Evolutionary conservation across 306 rosid genomes (phyloP), one percentile per base, ranked within the genome.

Genomic region (Sechiopsis laciniata): DNA sequence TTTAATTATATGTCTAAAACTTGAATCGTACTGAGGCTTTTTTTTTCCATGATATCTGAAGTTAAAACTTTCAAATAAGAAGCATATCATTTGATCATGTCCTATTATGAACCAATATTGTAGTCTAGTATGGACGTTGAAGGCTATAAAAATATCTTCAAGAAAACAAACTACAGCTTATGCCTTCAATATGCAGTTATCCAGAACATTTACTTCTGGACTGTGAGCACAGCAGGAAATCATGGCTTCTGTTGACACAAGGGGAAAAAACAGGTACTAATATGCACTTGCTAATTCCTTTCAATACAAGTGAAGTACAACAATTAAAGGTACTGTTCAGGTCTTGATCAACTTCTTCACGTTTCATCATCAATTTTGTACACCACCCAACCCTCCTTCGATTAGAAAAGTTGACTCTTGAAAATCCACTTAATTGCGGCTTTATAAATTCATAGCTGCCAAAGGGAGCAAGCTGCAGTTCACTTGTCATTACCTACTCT

Each of bases 1-100:
- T 68, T 46, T 68, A 35, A 55, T 46, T 46, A 68, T 40, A 65
- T 26, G 32, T 66, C 29, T 6, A n/a, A 35, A 35, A 66, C 55
- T 45, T 66, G 54, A 37, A 10, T n/a, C n/a, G 16, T n/a, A 37
- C 71, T 15, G 21, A 66, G 72, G 32, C 2, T 0, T 66, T 0
- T 66, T 0, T 11, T 45, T 66, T 66, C 35, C 29, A 42, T 66
- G 55, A 17, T 65, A 37, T 65, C 20, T 21, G 11, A 65, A 40
- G 71, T n/a, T 37, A 37, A 35, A 40, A 64, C 20, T 63, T 16
- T 42, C 71, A 64, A n/a, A 64, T 16, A 55, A 19, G 19, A 19
- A 60, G 7, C 40, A 12, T 26, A 6, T 61, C 19, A 61, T 26
- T 61, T 61, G 20, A 61, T 24, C 20, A 22, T 12, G n/a, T 61